Conservation (phyloP, 345 rosid genomes). For the Clarkia xantiana region DNA sequence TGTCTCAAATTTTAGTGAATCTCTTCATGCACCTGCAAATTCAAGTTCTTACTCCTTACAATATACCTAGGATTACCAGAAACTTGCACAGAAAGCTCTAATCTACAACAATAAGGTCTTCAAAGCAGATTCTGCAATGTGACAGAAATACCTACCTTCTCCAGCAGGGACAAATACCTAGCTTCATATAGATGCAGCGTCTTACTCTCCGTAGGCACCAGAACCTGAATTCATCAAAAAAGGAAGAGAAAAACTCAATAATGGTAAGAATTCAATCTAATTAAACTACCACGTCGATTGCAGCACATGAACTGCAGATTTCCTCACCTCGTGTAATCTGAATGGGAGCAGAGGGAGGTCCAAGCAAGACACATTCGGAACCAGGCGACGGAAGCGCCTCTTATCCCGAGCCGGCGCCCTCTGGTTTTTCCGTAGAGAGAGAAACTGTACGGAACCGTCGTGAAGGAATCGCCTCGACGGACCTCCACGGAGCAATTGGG, state of each 20-base stretch:
- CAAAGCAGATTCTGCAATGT: background rate
- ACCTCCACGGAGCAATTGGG: no score
- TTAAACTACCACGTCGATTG: background rate
- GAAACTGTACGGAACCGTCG: no score
- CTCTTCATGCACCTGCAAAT: no score
- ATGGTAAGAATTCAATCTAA: background rate
- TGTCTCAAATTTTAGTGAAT: no score
- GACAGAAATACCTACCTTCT: constrained; percentile 35
- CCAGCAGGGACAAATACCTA: constrained; percentile 54
- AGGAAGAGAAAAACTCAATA: background rate
- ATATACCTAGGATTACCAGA: background rate
- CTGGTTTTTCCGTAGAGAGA: no score
- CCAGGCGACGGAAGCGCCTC: constrained; percentile 6
- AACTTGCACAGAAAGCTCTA: background rate
- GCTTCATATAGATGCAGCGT: constrained; percentile 66
- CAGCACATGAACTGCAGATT: background rate
- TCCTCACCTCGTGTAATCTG: constrained; percentile 27
- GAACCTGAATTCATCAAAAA: constrained; percentile 27
- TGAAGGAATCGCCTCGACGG: no score
- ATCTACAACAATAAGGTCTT: background rate
- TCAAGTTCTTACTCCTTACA: no score
- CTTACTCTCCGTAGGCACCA: constrained; percentile 71
- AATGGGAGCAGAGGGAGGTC: constrained; percentile 58
- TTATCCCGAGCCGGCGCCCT: no score
- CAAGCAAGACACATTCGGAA: constrained; percentile 17